A percentile compares a stretch with the other conserved stretches of the same genome.
Conservation (phyloP, 139 green algal species). For the Chlamydomonas applanata region DNA sequence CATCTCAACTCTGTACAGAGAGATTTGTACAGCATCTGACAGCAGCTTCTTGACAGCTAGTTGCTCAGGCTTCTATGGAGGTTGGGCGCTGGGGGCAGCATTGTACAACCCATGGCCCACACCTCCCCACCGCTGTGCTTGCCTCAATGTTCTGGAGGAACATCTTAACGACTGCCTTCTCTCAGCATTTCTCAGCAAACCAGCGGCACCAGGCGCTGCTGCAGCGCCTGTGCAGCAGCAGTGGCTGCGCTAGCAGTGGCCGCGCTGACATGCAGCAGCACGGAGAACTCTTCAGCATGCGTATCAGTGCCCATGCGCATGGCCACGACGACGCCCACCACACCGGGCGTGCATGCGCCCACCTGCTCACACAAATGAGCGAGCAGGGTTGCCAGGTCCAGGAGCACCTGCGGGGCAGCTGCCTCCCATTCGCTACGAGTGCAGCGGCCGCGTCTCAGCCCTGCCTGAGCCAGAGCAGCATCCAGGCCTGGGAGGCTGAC, state of each 20-base stretch:
- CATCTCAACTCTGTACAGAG: too few species aligned
- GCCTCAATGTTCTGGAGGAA: too few species aligned
- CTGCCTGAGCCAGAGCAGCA: not conserved
- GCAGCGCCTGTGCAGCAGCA: not conserved
- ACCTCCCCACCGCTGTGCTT: too few species aligned
- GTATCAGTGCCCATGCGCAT: not conserved
- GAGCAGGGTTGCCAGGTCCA: not conserved
- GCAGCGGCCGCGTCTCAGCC: not conserved
- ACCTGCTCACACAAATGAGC: not conserved
- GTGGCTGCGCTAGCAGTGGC: not conserved
- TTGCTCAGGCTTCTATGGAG: too few species aligned
- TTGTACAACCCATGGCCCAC: too few species aligned
- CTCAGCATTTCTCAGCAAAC: too few species aligned
- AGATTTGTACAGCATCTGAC: too few species aligned
- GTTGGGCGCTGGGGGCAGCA: too few species aligned
- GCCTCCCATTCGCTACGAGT: not conserved
- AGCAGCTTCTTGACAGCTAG: too few species aligned
- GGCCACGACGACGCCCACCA: not conserved
- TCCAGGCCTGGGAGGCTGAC: conserved; percentile 5
- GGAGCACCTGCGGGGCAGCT: not conserved
- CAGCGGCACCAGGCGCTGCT: too few species aligned
- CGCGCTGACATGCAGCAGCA: not conserved
- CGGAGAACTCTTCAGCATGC: not conserved
- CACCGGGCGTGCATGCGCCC: not conserved
- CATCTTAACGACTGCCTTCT: too few species aligned